Evolutionary conservation across 2,329 filamentous ascomycete species (phyloP).

Genomic region (Lachnellula occidentalis): DNA sequence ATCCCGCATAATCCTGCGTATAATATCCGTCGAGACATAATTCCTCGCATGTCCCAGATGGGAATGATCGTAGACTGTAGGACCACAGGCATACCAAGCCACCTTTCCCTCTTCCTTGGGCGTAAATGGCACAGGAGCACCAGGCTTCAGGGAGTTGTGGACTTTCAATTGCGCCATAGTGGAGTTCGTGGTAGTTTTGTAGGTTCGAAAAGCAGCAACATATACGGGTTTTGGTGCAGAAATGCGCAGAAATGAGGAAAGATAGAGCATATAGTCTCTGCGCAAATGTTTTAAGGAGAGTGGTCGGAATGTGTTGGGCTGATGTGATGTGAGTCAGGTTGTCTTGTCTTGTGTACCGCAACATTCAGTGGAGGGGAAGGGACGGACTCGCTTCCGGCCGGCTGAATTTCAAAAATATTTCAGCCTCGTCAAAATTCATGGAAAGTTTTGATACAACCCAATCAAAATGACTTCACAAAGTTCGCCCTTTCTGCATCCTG

Average conservation of each 20-base stretch:
- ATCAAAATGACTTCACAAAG: conserved; percentile 22
- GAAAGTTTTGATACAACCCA: not conserved
- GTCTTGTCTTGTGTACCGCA: not conserved
- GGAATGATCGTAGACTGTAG: conserved; percentile 64
- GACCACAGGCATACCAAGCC: conserved; percentile 68
- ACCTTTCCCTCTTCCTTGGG: conserved; percentile 27
- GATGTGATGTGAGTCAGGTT: not conserved
- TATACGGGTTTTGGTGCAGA: conserved; percentile 7
- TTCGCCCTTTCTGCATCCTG: conserved; percentile 80
- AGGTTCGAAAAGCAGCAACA: conserved; percentile 11
- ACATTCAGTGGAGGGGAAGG: not conserved
- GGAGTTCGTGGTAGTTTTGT: conserved; percentile 3
- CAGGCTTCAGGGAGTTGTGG: conserved; percentile 30
- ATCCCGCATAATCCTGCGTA: conserved; percentile 59
- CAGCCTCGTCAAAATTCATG: conserved; percentile 10
- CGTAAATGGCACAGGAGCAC: conserved; percentile 26
- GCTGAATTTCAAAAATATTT: conserved; percentile 2
- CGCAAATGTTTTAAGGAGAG: not conserved
- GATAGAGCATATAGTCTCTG: conserved; percentile 17
- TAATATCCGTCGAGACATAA: conserved; percentile 69
- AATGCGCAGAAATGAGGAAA: conserved; percentile 9
- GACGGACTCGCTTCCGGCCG: not conserved
- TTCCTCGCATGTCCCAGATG: conserved; percentile 66
- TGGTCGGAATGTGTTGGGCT: not conserved
- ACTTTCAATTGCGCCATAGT: conserved; percentile 27